These are phyloP conservation scores for Pleurotus giganteus DNA, from an alignment of 768 basidiomycete genomes.

Conservation along the genomic window DNA sequence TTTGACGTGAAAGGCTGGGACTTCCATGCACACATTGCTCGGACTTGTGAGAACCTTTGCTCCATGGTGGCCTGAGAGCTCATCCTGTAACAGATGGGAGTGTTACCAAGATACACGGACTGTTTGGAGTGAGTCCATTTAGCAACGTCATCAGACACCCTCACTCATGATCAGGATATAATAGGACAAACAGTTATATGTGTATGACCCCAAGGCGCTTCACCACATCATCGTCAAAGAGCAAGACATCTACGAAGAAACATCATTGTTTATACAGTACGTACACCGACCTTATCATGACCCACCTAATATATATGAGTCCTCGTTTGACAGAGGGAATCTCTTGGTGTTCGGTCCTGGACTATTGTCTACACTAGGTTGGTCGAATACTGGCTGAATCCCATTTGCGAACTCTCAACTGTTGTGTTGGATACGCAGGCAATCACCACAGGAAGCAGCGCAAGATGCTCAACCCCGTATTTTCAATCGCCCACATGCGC, in stretches of 20 bases:
- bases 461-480: constrained; percentile 31
- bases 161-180: too few species aligned
- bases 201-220: constrained; percentile 33
- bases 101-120: constrained; percentile 28
- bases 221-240: constrained; percentile 36
- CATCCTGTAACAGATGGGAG: constrained; percentile 28
- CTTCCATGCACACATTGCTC: constrained; percentile 31
- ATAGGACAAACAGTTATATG: constrained; percentile 28
- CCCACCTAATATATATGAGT: not conserved
- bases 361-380: not conserved
- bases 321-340: not conserved
- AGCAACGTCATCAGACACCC: too few species aligned
- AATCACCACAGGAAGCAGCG: constrained; percentile 18
- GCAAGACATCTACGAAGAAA: constrained; percentile 46
- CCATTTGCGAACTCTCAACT: not conserved
- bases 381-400: not conserved
- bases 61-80: not conserved
- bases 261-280: constrained; percentile 38
- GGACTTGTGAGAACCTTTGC: constrained; percentile 25
- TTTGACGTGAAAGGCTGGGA: constrained; percentile 33
- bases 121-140: constrained; percentile 33
- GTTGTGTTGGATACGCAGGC: constrained; percentile 3
- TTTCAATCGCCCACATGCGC: constrained; percentile 27
- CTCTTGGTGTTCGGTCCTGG: not conserved
- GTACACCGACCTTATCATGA: not conserved